These are phyloP conservation scores for Corymbia calophylla DNA, from an alignment of 441 rosid species.

Conservation along the genomic window DNA sequence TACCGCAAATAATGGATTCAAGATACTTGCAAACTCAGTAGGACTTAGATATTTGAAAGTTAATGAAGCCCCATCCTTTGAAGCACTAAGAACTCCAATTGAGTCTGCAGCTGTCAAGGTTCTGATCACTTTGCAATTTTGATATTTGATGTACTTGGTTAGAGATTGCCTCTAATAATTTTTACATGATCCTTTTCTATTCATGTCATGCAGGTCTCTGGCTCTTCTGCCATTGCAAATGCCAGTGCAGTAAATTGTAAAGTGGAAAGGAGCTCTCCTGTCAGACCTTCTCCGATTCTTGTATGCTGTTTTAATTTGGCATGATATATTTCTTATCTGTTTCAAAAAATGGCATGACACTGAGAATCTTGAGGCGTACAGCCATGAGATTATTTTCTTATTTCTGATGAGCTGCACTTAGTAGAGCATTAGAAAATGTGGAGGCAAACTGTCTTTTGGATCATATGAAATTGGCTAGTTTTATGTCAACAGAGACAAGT, in stretches of 20 bases:
- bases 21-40: slow-evolving; percentile 67
- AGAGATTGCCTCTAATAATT: background rate
- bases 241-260: slow-evolving; percentile 57
- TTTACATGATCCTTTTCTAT: background rate
- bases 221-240: slow-evolving; percentile 38
- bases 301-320: slow-evolving; percentile 25
- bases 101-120: slow-evolving; percentile 56
- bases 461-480: background rate
- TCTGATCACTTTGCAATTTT: slow-evolving; percentile 3
- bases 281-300: slow-evolving; percentile 55
- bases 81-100: slow-evolving; percentile 51
- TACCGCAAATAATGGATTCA: slow-evolving; percentile 79
- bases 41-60: slow-evolving; percentile 60
- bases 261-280: slow-evolving; percentile 87
- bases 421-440: background rate
- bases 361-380: background rate
- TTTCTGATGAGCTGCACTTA: background rate
- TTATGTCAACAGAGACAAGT: background rate
- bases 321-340: background rate
- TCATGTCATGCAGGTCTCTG: slow-evolving; percentile 45
- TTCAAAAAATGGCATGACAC: background rate
- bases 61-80: slow-evolving; percentile 48
- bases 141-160: slow-evolving; percentile 1
- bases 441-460: background rate
- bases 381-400: background rate